Evolutionary conservation across 2,329 filamentous ascomycete species (phyloP).

Genomic region (Metarhizium guizhouense): DNA sequence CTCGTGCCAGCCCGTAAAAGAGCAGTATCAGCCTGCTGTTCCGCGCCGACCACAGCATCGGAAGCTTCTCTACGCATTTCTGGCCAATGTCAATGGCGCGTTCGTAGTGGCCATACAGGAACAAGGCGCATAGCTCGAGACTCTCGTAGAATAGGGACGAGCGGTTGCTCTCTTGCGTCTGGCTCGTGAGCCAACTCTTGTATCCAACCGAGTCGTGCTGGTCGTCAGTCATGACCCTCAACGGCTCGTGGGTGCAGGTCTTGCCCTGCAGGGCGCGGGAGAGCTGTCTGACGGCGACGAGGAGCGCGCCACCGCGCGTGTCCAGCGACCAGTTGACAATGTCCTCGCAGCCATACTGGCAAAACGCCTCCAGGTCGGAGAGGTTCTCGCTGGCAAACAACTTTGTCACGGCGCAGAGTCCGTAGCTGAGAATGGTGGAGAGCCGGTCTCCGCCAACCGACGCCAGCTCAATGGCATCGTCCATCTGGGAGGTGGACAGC

Average conservation of each 20-base stretch:
- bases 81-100: constrained; percentile 49
- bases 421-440: constrained; percentile 62
- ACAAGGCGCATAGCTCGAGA: constrained; percentile 53
- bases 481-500: constrained; percentile 49
- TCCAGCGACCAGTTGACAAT: constrained; percentile 64
- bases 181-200: constrained; percentile 47
- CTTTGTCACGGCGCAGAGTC: constrained; percentile 55
- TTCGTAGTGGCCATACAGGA: constrained; percentile 54
- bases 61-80: constrained; percentile 35
- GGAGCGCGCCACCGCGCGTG: constrained; percentile 59
- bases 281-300: constrained; percentile 58
- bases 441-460: constrained; percentile 61
- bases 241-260: constrained; percentile 42
- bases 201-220: constrained; percentile 51
- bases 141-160: constrained; percentile 61
- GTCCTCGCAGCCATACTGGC: constrained; percentile 64
- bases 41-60: constrained; percentile 49
- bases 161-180: constrained; percentile 49
- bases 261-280: constrained; percentile 67
- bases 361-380: constrained; percentile 60
- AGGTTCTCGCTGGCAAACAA: constrained; percentile 63
- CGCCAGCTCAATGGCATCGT: constrained; percentile 57
- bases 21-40: constrained; percentile 48
- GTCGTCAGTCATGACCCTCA: constrained; percentile 57
- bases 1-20: constrained; percentile 50